These are phyloP conservation scores for Microcyclospora tardicrescens DNA, from an alignment of 2,329 filamentous ascomycete species.

Conservation along the genomic window DNA sequence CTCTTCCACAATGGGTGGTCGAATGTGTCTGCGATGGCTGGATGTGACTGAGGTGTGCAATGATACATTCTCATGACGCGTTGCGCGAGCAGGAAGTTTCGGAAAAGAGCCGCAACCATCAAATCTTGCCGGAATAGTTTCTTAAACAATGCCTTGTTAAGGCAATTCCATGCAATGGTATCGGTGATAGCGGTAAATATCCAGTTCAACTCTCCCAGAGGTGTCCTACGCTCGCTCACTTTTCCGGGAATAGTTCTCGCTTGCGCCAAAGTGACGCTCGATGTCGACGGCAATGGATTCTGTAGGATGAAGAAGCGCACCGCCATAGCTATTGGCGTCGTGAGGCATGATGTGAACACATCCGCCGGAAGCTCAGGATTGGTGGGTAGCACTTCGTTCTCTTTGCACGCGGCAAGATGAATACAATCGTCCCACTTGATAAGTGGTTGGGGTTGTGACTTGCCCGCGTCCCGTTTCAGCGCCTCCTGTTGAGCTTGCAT, in stretches of 20 bases:
- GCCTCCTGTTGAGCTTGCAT: slow-evolving; percentile 75
- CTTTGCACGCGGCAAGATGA: slow-evolving; percentile 79
- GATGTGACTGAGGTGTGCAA: slow-evolving; percentile 86
- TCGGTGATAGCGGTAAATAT: slow-evolving; percentile 99
- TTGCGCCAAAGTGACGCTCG: slow-evolving; percentile 59
- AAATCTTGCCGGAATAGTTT: slow-evolving; percentile 95
- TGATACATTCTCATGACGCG: slow-evolving; percentile 93
- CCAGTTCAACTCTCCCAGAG: slow-evolving; percentile 94
- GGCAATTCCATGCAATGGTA: slow-evolving; percentile 94
- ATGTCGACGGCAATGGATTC: slow-evolving; percentile 53
- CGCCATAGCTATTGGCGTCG: slow-evolving; percentile 94
- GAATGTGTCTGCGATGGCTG: slow-evolving; percentile 84
- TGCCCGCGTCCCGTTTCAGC: slow-evolving; percentile 54
- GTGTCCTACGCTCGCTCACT: slow-evolving; percentile 83
- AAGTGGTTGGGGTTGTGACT: slow-evolving; percentile 15
- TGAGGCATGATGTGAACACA: slow-evolving; percentile 89
- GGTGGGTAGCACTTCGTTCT: slow-evolving; percentile 85
- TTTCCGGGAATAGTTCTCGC: slow-evolving; percentile 83
- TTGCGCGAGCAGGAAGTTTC: slow-evolving; percentile 90
- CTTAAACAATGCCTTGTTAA: slow-evolving; percentile 82
- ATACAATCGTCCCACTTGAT: slow-evolving; percentile 72
- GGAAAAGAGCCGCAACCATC: slow-evolving; percentile 96
- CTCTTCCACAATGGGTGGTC: slow-evolving; percentile 93
- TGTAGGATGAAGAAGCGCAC: slow-evolving; percentile 92
- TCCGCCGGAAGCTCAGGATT: slow-evolving; percentile 89